These are phyloP conservation scores for Axilococcus clingmanii DNA, from an alignment of 139 green algal species.

Conservation along the genomic window DNA sequence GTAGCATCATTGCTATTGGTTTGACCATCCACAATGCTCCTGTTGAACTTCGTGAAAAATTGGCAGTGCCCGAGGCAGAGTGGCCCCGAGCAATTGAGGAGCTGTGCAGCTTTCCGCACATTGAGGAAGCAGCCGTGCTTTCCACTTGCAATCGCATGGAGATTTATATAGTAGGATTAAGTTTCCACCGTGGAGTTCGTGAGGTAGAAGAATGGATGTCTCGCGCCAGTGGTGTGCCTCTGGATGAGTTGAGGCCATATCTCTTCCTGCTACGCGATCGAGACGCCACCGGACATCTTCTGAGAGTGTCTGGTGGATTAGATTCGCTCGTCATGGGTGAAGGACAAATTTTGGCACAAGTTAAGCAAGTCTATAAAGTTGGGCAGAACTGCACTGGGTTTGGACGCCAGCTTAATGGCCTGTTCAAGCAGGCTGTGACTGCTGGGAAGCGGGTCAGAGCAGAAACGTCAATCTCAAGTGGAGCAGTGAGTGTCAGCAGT, in stretches of 20 bases:
- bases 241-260: slow-evolving; percentile 88
- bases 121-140: slow-evolving; percentile 95
- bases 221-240: slow-evolving; percentile 71
- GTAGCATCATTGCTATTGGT: slow-evolving; percentile 90
- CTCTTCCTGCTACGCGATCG: slow-evolving; percentile 93
- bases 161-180: slow-evolving; percentile 92
- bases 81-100: slow-evolving; percentile 90
- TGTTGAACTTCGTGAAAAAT: slow-evolving; percentile 94
- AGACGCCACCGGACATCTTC: slow-evolving; percentile 90
- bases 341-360: slow-evolving; percentile 97
- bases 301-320: slow-evolving; percentile 88
- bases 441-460: slow-evolving; percentile 91
- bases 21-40: slow-evolving; percentile 92
- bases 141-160: slow-evolving; percentile 99
- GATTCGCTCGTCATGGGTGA: slow-evolving; percentile 98
- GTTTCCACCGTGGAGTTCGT: slow-evolving; percentile 83
- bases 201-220: slow-evolving; percentile 98
- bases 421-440: slow-evolving; percentile 98
- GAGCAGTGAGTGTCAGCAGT: slow-evolving; percentile 87
- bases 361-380: slow-evolving; percentile 89
- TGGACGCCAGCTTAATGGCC: slow-evolving; percentile 91
- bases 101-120: slow-evolving; percentile 87
- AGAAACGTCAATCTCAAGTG: slow-evolving; percentile 90
- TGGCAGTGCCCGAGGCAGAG: slow-evolving; percentile 91
- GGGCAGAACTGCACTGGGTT: slow-evolving; percentile 86